Base-by-base conservation (phyloP, 441 rosid species). In the Lepidium campestre region DNA sequence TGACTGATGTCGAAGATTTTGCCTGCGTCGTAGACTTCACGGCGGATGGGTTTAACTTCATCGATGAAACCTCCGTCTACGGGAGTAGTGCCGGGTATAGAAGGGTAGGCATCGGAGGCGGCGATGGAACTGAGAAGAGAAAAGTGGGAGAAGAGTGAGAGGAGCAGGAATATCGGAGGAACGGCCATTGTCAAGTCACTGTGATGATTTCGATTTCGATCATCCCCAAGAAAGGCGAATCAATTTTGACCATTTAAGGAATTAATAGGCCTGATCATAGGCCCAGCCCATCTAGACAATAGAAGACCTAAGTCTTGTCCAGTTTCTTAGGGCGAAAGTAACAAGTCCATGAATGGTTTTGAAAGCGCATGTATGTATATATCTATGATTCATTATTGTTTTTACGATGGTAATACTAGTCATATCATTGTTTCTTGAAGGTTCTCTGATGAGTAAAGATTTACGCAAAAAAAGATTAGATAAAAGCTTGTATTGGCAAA, bases 1-100 rank as follows among this genome's bases (percentile, higher is more conserved):
- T 86, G 96, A 53, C 80, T 86, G 67, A 89, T 81, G 69, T 89
- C 96, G 49, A 73, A 75, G 34, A 89, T 85, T 63, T 78, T 71
- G 3, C 93, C 89, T 7, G 71, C 80, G 0, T 67, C 89, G 62
- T 83, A 84, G 8, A 84, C 74, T 31, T 86, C 91, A 13, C 89
- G 83, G 27, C 96, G 86, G 37, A 80, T 46, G 0, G 93, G 90
- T 5, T 71, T 75, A 44, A 50, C 59, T 1, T 59, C 72, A 31
- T 70, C 58, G 57, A 58, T 0, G 42, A 66, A 63, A 39, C 10
- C 75, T 56, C 72, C 72, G 69, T 66, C 19, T 6, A 70, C 6
- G 0, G 68, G 35, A 41, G 18, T 31, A 0, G 78, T 68, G 0
- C 78, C 78, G 22, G 78, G 78, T 1, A 74, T 74, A 0, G 70